phyloP scores from a whole-genome alignment of 139 green algal genomes.

The Gonium pectorale region DNA sequence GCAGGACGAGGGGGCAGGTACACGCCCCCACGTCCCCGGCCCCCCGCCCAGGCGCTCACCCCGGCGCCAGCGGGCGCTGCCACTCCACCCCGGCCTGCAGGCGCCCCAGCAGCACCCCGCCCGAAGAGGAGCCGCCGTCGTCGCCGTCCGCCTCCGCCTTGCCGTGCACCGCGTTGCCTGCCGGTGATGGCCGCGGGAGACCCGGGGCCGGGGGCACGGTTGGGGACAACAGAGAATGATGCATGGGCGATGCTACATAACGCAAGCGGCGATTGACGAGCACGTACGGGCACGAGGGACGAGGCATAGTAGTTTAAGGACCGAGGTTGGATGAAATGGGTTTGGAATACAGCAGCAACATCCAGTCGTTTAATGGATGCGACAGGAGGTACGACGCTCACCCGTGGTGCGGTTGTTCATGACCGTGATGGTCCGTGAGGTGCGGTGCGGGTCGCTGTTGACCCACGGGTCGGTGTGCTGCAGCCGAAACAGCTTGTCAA shows the following conservation, averaged over 20 bases:
- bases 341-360: too few species aligned
- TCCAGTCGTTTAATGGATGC: background rate
- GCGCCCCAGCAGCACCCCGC: slow-evolving; percentile 42
- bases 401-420: slow-evolving; percentile 49
- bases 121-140: background rate
- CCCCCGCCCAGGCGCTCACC: background rate
- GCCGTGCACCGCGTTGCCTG: slow-evolving; percentile 55
- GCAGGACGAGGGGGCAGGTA: too few species aligned
- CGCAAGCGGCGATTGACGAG: too few species aligned
- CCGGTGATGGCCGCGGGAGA: background rate
- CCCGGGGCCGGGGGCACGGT: background rate
- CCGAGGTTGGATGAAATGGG: too few species aligned
- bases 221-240: too few species aligned
- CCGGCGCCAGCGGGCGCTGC: slow-evolving; percentile 71
- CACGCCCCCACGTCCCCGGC: too few species aligned
- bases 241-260: too few species aligned
- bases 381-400: background rate
- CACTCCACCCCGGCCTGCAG: slow-evolving; percentile 76
- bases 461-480: slow-evolving; percentile 96
- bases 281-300: too few species aligned
- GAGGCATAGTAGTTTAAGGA: too few species aligned
- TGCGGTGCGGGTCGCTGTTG: slow-evolving; percentile 87
- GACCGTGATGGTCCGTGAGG: slow-evolving; percentile 81
- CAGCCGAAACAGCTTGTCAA: slow-evolving; percentile 91
- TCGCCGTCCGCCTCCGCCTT: slow-evolving; percentile 38